Percentiles rank a stretch among this genome's conserved stretches.
Evolutionary conservation across 208 protist genomes (phyloP).

Genomic region (Trypanosoma lewisi): DNA sequence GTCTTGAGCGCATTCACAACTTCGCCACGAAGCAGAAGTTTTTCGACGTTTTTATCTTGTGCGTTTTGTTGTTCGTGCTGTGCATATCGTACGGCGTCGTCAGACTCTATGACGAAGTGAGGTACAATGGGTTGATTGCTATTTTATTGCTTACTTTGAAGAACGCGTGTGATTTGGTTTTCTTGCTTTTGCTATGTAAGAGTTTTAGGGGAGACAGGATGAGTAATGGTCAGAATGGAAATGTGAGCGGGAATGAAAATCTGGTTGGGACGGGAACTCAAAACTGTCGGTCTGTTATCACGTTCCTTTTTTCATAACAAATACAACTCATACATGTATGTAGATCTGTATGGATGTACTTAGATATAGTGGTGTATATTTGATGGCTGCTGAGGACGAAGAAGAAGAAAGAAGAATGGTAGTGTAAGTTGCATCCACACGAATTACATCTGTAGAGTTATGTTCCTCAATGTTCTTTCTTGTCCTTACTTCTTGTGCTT

Average conservation of each 20-base stretch:
- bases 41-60: constrained; percentile 4
- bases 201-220: no score
- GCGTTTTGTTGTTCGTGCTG: background rate
- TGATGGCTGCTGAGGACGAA: background rate
- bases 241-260: no score
- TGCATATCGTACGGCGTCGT: constrained; percentile 13
- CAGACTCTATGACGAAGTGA: constrained; percentile 17
- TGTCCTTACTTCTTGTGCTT: no score
- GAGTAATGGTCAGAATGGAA: no score
- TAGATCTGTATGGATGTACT: background rate
- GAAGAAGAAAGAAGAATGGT: background rate
- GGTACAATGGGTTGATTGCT: constrained; percentile 23
- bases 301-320: no score
- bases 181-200: constrained; percentile 11
- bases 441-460: no score
- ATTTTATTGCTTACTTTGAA: constrained; percentile 4
- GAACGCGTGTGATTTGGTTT: constrained; percentile 20
- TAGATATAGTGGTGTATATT: background rate
- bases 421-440: background rate
- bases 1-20: constrained; percentile 22
- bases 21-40: constrained; percentile 20
- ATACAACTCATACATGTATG: background rate
- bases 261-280: no score
- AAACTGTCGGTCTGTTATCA: no score
- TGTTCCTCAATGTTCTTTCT: no score